Base-by-base conservation (phyloP, 495 filamentous ascomycete genomes). In the Hypoxylon fuscum region DNA sequence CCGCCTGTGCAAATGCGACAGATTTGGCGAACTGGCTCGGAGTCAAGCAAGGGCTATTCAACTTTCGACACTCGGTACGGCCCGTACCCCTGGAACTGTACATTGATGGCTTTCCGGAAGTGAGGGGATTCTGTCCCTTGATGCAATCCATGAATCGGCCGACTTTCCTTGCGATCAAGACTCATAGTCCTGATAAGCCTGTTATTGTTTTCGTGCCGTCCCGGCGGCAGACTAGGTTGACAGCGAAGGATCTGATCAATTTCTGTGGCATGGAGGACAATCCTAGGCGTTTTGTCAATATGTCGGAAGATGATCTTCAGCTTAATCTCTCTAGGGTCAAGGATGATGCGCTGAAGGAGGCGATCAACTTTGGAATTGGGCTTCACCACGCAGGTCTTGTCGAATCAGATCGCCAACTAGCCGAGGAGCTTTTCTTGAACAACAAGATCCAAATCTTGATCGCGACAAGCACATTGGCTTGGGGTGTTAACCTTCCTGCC, bases 91-190 rank as follows among this genome's bases (percentile, higher is more conserved):
- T 99, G 15, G 92, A 97, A 75, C 91, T 96, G 42, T 98, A 89
- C 75, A 98, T 99, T 63, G 95, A 99, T 66, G 96, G 95, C 1
- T 99, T 99, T 68, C 93, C 96, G 0, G 91, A 97, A 68, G 88
- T 92, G 63, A 87, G 93, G 51, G 95, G 96, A 9, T 99, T 98
- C 75, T 98, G 96, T 66, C 92, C 96, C 7, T 75, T 99, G 52
- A 99, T 99, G 95, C 93, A 97, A 74, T 94, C 90, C 0, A 99
- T 99, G 95, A 99, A 99, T 62, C 85, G 96, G 6, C 95, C 95
- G 10, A 97, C 95, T 0, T 99, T 98, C 77, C 81, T 97, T 9
- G 96, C 94, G 0, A 96, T 99, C 76, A 94, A 98, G 72, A 89
- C 86, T 9, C 96, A 99, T 73, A 96, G 92, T 8, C 95, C 95